Evolutionary conservation across 1,284 basidiomycete species (phyloP), one percentile per base, ranked within the genome.

Genomic region (Agaricales sp.): DNA sequence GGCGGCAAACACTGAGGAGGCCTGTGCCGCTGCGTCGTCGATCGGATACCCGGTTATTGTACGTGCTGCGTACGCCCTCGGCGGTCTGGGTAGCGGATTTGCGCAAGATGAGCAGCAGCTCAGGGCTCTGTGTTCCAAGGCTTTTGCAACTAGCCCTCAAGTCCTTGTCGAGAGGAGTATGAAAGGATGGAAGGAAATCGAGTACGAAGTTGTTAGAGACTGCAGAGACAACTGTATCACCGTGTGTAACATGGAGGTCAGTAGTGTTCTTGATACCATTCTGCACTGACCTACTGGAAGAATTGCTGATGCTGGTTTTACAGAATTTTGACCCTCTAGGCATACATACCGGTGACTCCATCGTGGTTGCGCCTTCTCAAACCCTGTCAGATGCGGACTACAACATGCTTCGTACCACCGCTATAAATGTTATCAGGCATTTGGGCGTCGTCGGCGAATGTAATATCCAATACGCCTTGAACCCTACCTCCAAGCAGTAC

Each of bases 181-280:
- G 94, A 97, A 98, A 71, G 95, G 95, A 12, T 98, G 93, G 93
- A 98, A 99, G 71, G 95, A 99, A 73, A 92, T 98, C 58, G 95
- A 99, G 70, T 99, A 99, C 61, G 95, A 99, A 66, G 95, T 99
- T 47, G 95, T 98, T n/a, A 79, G 95, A 52, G 95, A 99, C 68
- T 96, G 92, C 69, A 77, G 90, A 57, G 88, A 98, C 67, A 96
- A 96, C 67, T 97, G 94, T 63, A 98, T 98, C 69, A 97, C 93
- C 1, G 94, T 98, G 55, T 99, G 96, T 70, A 99, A 99, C 73
- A 98, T 99, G 95, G 94, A 98, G 88, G 92, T 91, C 51, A 53
- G 82, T 67, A 12, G 24, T 30, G 50, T 47, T 43, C 47, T 44
- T 43, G 26, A 3, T 43, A 46, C n/a, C 26, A 22, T 3, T 20